Evolutionary conservation across 2,329 filamentous ascomycete species (phyloP), one percentile per base, ranked within the genome.

Genomic region (Clarireedia paspali): DNA sequence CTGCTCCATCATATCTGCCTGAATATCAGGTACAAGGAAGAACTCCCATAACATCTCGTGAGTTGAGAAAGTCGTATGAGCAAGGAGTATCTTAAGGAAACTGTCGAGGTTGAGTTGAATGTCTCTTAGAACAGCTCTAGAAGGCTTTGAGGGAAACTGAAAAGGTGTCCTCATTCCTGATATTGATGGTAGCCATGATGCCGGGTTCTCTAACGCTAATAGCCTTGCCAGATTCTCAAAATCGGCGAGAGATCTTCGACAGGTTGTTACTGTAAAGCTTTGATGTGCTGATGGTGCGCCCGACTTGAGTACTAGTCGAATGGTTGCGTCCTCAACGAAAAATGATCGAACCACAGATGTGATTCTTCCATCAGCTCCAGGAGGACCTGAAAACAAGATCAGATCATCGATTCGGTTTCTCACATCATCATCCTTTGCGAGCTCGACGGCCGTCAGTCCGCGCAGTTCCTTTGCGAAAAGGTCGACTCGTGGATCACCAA

Each of bases 21-120:
- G 89, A 50, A 99, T 83, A 63, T 99, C 94, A 1, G 94, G 94
- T 12, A 99, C 91, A 0, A 99, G 79, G 72, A 99, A 96, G 73
- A 99, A 99, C 66, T 99, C 94, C 95, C 94, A 99, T 2, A 99
- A 79, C 80, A 97, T 90, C 73, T 99, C 94, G 67, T 99, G 95
- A 0, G 89, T 96, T 0, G 90, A 82, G 68, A 99, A 96, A 0
- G 94, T 97, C 3, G 92, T 88, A 67, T 99, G 94, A 7, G 82
- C 79, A 26, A 99, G 78, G 60, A 99, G 79, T 17, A 91, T 89
- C 62, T 89, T 89, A 63, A 99, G 74, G 65, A 97, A 96, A 63
- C 84, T 87, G 71, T 99, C 90, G 20, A 96, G 83, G 15, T 87
- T 84, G 46, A 90, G 75, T 69, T 99, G 95, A 51, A 91, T 87